phyloP scores from a whole-genome alignment of 352 stramenopile genomes.

The Globisporangium orthogonon region DNA sequence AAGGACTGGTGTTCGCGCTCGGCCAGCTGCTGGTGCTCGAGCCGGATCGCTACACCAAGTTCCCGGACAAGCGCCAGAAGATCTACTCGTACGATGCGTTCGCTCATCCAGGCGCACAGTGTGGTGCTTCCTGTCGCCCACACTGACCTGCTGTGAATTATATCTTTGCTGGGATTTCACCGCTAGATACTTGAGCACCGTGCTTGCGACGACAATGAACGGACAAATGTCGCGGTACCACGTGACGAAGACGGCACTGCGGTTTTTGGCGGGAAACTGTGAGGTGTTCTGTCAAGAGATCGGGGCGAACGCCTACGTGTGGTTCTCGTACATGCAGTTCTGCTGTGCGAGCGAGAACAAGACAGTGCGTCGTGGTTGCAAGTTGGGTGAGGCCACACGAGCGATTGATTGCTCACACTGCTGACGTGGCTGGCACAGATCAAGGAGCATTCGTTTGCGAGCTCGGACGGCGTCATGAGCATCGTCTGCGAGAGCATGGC shows the following conservation, averaged over 20 bases:
- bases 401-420: neutral
- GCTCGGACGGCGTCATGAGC: constrained; percentile 37
- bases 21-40: constrained; percentile 49
- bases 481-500: constrained; percentile 33
- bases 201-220: constrained; percentile 51
- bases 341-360: constrained; percentile 66
- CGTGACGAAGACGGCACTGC: constrained; percentile 52
- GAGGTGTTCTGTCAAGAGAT: constrained; percentile 44
- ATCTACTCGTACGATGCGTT: constrained; percentile 50
- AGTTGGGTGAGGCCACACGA: neutral
- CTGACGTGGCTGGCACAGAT: constrained; percentile 26
- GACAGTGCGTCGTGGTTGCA: constrained; percentile 28
- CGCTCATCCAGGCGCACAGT: too few species aligned
- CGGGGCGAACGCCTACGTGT: constrained; percentile 34
- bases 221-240: constrained; percentile 63
- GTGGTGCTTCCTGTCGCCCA: neutral
- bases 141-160: too few species aligned
- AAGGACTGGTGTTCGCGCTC: constrained; percentile 58
- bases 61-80: constrained; percentile 34
- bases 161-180: neutral
- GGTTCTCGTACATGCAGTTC: constrained; percentile 72
- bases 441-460: constrained; percentile 56
- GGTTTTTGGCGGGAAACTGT: constrained; percentile 43
- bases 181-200: constrained; percentile 45
- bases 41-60: constrained; percentile 31